Base-by-base conservation (phyloP, 352 stramenopile species). In the Pythium monospermum region DNA sequence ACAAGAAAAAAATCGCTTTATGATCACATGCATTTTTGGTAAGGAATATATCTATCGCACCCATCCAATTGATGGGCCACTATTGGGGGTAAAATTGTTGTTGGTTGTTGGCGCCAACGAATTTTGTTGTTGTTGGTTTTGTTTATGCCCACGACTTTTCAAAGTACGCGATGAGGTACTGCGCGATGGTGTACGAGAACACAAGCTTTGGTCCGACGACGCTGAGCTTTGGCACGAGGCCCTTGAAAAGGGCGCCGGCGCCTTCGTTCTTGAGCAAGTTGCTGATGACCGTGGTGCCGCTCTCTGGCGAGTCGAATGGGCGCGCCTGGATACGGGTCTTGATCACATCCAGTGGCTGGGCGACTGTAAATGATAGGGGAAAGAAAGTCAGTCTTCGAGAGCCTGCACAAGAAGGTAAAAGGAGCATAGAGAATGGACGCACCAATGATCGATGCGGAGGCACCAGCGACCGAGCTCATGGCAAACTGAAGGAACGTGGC, bases 201-300 rank as follows among this genome's bases (percentile, higher is more conserved):
- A 98, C 83, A 47, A 98, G 85, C 76, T 98, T 98, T 13, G 94
- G 94, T 22, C 92, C 94, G 38, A 98, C 91, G 11, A 98, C 90
- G 21, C 94, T 82, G 28, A 98, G 76, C 83, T 98, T 98, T 39
- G 94, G 94, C 59, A 94, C 85, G 40, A 97, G 76, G 26, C 94
- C 94, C 74, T 98, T 98, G 75, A 98, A 98, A 47, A 98, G 81
- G 49, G 87, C 91, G 33, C 76, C 72, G 8, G 82, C 54, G 26
- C 94, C 94, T 60, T 98, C 94, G 30, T 96, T 81, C 63, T 94
- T 83, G 48, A 98, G 82, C 63, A 98, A 70, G 64, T 97, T 95
- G 57, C 77, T 83, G 49, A 98, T 78, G 37, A 98, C 90, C 36
- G 78, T 74, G 55, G 86, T 73, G 49, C 94, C 94, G 53, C 72